phyloP scores from a whole-genome alignment of 1,284 basidiomycete species.

The Sanghuangporus sanghuang region DNA sequence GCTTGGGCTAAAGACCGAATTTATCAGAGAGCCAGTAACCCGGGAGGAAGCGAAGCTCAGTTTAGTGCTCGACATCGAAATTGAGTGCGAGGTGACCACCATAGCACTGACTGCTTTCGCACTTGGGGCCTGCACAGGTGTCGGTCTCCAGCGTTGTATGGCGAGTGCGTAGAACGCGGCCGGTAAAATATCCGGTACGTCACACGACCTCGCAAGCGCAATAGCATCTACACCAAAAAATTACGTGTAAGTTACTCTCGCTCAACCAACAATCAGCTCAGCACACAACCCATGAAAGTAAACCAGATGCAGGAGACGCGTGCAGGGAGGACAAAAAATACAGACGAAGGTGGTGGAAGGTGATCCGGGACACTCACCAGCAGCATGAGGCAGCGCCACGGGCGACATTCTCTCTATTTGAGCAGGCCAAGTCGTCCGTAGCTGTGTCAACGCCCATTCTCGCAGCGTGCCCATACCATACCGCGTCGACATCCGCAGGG shows the following conservation, averaged over 20 bases:
- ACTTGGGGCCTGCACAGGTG: background rate
- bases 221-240: slow-evolving; percentile 22
- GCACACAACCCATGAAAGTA: background rate
- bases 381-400: slow-evolving; percentile 27
- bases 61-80: background rate
- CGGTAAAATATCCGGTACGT: slow-evolving; percentile 29
- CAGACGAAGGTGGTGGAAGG: background rate
- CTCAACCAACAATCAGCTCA: background rate
- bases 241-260: background rate
- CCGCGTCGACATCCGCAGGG: slow-evolving; percentile 32
- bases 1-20: background rate
- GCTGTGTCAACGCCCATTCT: slow-evolving; percentile 24
- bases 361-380: slow-evolving; percentile 29
- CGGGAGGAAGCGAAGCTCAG: background rate
- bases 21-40: background rate
- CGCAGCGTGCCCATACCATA: slow-evolving; percentile 29
- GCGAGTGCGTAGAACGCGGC: slow-evolving; percentile 32
- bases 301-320: background rate
- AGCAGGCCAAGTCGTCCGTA: slow-evolving; percentile 29
- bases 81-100: background rate
- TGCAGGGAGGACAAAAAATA: background rate
- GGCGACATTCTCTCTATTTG: slow-evolving; percentile 26
- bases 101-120: background rate
- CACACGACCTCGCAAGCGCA: slow-evolving; percentile 25
- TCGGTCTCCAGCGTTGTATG: slow-evolving; percentile 26